Base-by-base conservation (phyloP, 2,329 filamentous ascomycete species). In the Neocucurbitaria cava region DNA sequence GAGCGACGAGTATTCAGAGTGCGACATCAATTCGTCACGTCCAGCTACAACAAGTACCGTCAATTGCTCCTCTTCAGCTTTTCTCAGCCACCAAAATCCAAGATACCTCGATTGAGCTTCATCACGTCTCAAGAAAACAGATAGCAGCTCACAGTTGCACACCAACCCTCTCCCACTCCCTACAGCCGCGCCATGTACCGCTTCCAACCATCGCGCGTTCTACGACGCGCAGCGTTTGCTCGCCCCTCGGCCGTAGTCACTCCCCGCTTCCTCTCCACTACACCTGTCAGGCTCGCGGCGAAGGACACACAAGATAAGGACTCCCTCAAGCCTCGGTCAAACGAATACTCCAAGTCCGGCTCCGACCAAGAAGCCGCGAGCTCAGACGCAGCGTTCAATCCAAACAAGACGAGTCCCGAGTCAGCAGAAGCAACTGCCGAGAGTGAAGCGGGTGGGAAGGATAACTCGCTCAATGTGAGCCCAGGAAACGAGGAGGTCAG, bases 271-370 rank as follows among this genome's bases (percentile, higher is more conserved):
- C 30, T 75, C 46, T 64, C 65, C 8, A 68, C 66, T 24, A 66
- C 60, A 5, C 46, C 58, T 10, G 17, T 61, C 18, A 57, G 63
- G 5, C 65, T 62, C 41, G 66, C 77, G 2, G 67, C 70, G 40
- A 81, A 82, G 59, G 76, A 80, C 54, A 58, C 75, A n/a, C 73
- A 79, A 64, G 77, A 78, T 70, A 81, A 80, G 54, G 82, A 88
- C 59, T 81, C 82, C 2, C 81, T 96, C 30, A 85, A 89, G 54
- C 86, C 89, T 0, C 81, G 85, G 30, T 76, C 83, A 2, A 85
- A 83, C 49, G 90, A 96, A 71, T 85, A 88, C 75, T 85, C 85
- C 52, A 86, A 88, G 69, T 87, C 85, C 45, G 89, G 86, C 3
- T 85, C 85, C 0, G 90, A 87, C 61, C 78, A 87, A 39, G 77